phyloP scores from a whole-genome alignment of 306 rosid species.

The Cucumis cinereus region DNA sequence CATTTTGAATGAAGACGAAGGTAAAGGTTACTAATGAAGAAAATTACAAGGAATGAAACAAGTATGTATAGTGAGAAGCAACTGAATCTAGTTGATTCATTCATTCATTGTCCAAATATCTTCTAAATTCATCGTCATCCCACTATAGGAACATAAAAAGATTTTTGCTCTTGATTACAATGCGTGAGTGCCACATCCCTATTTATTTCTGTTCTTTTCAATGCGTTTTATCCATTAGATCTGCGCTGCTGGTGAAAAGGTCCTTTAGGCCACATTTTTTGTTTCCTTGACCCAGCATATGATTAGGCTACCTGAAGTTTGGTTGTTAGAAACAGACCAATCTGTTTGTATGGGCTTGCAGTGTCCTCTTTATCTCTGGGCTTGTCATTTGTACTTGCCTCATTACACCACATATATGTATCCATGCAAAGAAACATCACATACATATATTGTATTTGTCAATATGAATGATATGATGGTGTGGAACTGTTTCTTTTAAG shows the following conservation, averaged over 20 bases:
- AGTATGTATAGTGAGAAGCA: slow-evolving; percentile 4
- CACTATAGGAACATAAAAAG: not conserved
- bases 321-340: not conserved
- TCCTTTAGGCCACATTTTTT: not conserved
- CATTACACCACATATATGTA: not conserved
- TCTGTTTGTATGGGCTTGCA: slow-evolving; percentile 5
- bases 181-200: slow-evolving; percentile 2
- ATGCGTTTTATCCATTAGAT: slow-evolving; percentile 1
- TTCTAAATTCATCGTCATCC: not conserved
- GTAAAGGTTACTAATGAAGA: slow-evolving; percentile 25
- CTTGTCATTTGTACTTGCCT: not conserved
- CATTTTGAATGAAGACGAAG: slow-evolving; percentile 90
- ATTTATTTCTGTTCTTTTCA: slow-evolving; percentile 6
- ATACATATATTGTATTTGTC: not conserved
- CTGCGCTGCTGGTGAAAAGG: not conserved
- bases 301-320: not conserved
- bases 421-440: slow-evolving; percentile 2
- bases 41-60: not conserved
- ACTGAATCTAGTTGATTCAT: not conserved
- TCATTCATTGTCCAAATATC: slow-evolving; percentile 8
- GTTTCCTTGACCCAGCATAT: not conserved
- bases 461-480: not conserved
- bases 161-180: not conserved
- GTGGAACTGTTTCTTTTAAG: not conserved
- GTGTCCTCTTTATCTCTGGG: not conserved